These are phyloP conservation scores for Phytopythium aichiense DNA, from an alignment of 352 stramenopile species.

Conservation along the genomic window DNA sequence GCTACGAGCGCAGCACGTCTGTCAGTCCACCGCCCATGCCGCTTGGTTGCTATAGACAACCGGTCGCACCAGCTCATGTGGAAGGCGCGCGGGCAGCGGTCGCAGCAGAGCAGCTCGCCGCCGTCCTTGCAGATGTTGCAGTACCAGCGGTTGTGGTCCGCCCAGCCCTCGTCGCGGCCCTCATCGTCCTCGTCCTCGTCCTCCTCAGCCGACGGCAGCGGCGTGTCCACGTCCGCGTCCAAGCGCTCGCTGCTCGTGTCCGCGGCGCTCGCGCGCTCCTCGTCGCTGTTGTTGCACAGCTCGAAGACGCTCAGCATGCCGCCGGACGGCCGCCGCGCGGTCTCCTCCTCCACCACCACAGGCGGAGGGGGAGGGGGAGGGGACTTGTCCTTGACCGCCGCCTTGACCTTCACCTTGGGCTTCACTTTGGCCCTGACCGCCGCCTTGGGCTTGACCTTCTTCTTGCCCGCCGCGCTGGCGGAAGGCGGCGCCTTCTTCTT, in stretches of 20 bases:
- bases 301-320: slow-evolving; percentile 82
- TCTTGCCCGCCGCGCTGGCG: background rate
- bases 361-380: too few relatives aligned
- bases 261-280: slow-evolving; percentile 24
- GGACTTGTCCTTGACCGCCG: slow-evolving; percentile 11
- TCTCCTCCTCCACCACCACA: background rate
- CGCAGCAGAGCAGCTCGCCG: slow-evolving; percentile 89
- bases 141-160: slow-evolving; percentile 88
- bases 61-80: slow-evolving; percentile 82
- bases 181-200: slow-evolving; percentile 33
- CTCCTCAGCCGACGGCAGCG: slow-evolving; percentile 28
- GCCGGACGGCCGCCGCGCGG: slow-evolving; percentile 16
- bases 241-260: slow-evolving; percentile 20
- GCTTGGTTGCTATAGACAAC: background rate
- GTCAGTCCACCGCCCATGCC: background rate
- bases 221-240: slow-evolving; percentile 29
- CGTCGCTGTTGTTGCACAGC: slow-evolving; percentile 61
- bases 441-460: background rate
- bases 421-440: slow-evolving; percentile 4
- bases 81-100: slow-evolving; percentile 90
- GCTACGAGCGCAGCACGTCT: slow-evolving; percentile 15
- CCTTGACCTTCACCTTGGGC: slow-evolving; percentile 11
- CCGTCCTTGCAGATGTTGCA: slow-evolving; percentile 90
- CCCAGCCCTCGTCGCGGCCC: slow-evolving; percentile 59
- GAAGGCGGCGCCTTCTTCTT: background rate